A percentile compares a stretch with the other conserved stretches of the same genome.
These are phyloP conservation scores for Middelhovenomyces tepae DNA, from an alignment of 805 yeast species.

Conservation along the genomic window DNA sequence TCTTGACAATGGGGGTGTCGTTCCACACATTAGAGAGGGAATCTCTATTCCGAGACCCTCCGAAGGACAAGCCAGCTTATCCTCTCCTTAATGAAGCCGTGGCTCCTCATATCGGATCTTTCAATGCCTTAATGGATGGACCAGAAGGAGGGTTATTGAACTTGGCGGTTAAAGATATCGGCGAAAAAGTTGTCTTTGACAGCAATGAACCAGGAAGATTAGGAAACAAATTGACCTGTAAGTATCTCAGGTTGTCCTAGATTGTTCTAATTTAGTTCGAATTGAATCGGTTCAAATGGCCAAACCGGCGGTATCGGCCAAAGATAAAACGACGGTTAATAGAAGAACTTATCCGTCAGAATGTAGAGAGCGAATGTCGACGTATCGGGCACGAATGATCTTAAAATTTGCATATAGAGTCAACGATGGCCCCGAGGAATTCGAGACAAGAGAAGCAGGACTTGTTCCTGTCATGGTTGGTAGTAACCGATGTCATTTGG, in stretches of 20 bases:
- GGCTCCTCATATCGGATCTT: constrained; percentile 90
- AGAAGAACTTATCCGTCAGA: constrained; percentile 77
- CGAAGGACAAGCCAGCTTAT: constrained; percentile 72
- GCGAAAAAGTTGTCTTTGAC: constrained; percentile 77
- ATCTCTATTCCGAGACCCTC: constrained; percentile 76
- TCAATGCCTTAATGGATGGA: constrained; percentile 89
- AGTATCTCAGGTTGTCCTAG: constrained; percentile 6
- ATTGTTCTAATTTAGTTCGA: constrained; percentile 36
- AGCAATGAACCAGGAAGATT: constrained; percentile 55
- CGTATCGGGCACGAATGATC: constrained; percentile 72
- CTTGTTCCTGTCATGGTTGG: constrained; percentile 84
- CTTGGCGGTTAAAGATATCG: constrained; percentile 81
- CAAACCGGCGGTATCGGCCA: constrained; percentile 69
- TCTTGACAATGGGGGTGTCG: constrained; percentile 31
- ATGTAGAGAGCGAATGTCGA: constrained; percentile 80
- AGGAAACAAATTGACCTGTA: constrained; percentile 68
- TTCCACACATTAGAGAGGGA: constrained; percentile 86
- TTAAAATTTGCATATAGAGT: constrained; percentile 78
- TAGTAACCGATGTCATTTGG: constrained; percentile 85
- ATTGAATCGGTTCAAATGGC: constrained; percentile 86
- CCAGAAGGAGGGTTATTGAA: constrained; percentile 66
- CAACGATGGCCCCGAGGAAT: constrained; percentile 74
- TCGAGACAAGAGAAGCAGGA: constrained; percentile 84
- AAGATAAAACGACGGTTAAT: constrained; percentile 66
- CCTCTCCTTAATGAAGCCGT: constrained; percentile 86